Conservation (phyloP, 2,329 filamentous ascomycete species). For the Didymosphaeria variabile region DNA sequence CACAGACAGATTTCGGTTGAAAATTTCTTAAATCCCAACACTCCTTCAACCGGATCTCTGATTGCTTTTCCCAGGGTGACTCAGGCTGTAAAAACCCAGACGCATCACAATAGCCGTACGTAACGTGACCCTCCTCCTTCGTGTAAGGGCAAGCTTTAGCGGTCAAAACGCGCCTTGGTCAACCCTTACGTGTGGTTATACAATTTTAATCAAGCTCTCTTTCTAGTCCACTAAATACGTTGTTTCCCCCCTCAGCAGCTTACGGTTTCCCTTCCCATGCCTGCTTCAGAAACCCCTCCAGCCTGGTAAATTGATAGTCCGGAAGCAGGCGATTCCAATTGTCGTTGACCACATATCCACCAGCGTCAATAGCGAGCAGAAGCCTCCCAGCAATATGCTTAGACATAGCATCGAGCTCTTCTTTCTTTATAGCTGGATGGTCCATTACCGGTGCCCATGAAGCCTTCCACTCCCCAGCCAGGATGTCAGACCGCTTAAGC, state of each 20-base stretch:
- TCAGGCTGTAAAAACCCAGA: no score
- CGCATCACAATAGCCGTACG: no score
- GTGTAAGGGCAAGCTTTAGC: no score
- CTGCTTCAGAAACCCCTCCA: conserved; percentile 50
- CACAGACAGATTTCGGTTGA: neutral
- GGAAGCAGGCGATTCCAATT: conserved; percentile 57
- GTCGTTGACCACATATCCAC: conserved; percentile 52
- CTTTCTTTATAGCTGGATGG: conserved; percentile 43
- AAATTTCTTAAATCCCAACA: no score
- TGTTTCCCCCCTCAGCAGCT: neutral
- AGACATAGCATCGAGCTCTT: conserved; percentile 43
- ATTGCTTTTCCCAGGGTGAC: no score
- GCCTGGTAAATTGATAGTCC: conserved; percentile 51
- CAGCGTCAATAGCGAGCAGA: conserved; percentile 50
- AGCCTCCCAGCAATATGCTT: conserved; percentile 51
- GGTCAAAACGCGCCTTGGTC: no score
- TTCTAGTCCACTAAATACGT: no score
- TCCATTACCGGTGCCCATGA: conserved; percentile 50
- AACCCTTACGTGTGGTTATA: no score
- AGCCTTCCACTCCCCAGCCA: conserved; percentile 48
- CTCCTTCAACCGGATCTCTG: no score
- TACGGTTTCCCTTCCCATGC: conserved; percentile 48
- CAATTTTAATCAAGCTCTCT: no score
- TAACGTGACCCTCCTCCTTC: no score
- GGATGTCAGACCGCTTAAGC: conserved; percentile 56